These are phyloP conservation scores for Rhizoclosmatium sp. DNA, from an alignment of 192 early-diverging fungal genomes.

Conservation along the genomic window DNA sequence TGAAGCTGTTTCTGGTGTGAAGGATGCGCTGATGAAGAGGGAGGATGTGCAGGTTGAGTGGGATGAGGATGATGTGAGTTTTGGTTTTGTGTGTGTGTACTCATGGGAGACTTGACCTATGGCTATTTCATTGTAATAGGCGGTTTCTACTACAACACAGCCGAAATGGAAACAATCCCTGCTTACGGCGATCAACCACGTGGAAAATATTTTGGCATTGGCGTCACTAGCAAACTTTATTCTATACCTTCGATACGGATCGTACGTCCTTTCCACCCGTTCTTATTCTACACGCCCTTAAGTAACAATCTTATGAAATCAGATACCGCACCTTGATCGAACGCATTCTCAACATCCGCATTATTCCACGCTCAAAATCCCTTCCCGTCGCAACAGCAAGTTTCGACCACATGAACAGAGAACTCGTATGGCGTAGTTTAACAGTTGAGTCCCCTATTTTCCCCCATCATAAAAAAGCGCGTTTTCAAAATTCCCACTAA, in stretches of 20 bases:
- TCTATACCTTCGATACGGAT: slow-evolving; percentile 8
- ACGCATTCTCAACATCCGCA: slow-evolving; percentile 1
- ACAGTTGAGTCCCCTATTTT: neutral
- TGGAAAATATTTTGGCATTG: slow-evolving; percentile 10
- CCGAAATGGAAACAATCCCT: neutral
- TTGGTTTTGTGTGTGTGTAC: neutral
- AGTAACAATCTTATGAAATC: neutral
- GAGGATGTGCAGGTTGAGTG: neutral
- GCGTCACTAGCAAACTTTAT: slow-evolving; percentile 19
- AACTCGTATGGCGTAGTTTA: slow-evolving; percentile 29
- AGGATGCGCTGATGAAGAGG: neutral
- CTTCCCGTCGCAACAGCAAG: slow-evolving; percentile 21
- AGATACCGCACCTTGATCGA: slow-evolving; percentile 29
- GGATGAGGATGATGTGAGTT: neutral
- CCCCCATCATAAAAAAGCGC: neutral
- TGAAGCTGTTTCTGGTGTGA: neutral
- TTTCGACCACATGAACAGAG: slow-evolving; percentile 32
- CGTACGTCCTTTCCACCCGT: neutral
- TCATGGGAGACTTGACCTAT: neutral
- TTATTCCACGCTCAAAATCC: neutral
- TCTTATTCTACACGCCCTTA: neutral
- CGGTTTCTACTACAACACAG: too few relatives aligned
- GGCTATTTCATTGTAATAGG: too few relatives aligned
- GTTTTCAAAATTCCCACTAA: neutral
- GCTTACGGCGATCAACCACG: neutral